Evolutionary conservation across 192 early-diverging fungal species (phyloP), one percentile per base, ranked within the genome.

Genomic region (Linnemannia zychae): DNA sequence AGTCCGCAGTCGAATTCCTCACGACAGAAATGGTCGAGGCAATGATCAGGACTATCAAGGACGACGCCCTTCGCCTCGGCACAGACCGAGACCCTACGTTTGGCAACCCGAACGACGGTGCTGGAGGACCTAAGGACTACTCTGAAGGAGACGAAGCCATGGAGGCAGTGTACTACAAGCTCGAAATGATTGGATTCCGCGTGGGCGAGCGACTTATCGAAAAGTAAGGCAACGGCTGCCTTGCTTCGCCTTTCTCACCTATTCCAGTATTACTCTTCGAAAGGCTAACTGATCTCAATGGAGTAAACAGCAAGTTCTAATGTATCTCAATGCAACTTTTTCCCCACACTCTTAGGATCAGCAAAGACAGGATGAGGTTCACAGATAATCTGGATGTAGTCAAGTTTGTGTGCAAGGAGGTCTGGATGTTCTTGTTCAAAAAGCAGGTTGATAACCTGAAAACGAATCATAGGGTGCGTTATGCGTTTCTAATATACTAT

Each of bases 401-500:
- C 69, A 99, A 99, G 86, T 99, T 98, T 91, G 93, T 99, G 15
- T 99, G 99, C 91, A 99, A 99, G 86, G 99, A 99, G 69, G 91
- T 98, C 33, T 99, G 99, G 99, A 94, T 94, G 67, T 88, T 95
- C 44, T 87, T 98, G 63, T 99, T 99, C 83, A 97, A 97, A 84
- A 97, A 99, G 74, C 98, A 99, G 83, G 94, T 99, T 48, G 99
- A 99, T 80, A 99, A 99, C 78, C 90, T 99, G 16, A 99, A 99
- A 87, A 99, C 99, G 15, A 99, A 99, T 88, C 99, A 99, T 78
- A 88, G 97, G 47, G 96, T 97, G 80, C 71, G 89, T 70, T 31
- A 12, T 12, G 31, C 15, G 57, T 24, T 16, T 16, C 31, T 33
- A 46, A 9, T 17, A 48, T 66, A 1, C 33, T 50, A 17, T 11